Evolutionary conservation across 139 green algal genomes (phyloP), one percentile per base, ranked within the genome.

Genomic region (Closterium sp.): DNA sequence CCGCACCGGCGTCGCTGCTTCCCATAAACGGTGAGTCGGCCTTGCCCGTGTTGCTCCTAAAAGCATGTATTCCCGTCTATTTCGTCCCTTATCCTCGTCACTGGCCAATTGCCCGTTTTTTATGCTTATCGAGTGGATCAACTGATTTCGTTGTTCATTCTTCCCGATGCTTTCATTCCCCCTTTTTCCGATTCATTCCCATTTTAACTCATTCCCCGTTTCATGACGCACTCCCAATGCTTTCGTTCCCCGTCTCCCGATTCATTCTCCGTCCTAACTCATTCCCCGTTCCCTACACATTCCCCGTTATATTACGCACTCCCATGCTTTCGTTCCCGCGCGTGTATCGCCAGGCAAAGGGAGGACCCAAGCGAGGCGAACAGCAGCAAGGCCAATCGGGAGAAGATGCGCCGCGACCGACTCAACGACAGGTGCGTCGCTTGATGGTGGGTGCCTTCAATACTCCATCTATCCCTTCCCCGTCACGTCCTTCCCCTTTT

Each of bases 391-490:
- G 96, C 96, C 17, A 95, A 88, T 88, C 93, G 96, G 2, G 96
- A 97, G 92, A 97, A 97, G 94, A 93, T 93, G 9, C 94, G 96
- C 5, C 91, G 96, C 11, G 96, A 97, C 50, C 97, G 96, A 88
- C 95, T 97, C 17, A 97, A 97, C 86, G 96, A 97, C 94, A 91
- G 85, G 85, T 88, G 29, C 13, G 22, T 31, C n/a, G 11, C 24
- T 88, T 32, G 29, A 1, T 79, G 62, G 50, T 73, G 17, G 50
- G 50, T 73, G 50, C 50, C 38, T 9, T 73, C 9, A 73, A 73
- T 21, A 5, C 50, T 73, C 85, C 85, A 31, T 31, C 19, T 6
- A 11, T 24, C 85, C 19, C 85, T 88, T 31, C 1, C 9, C 50
- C 50, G 50, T 73, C 45, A 17, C 10, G 6, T 4, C 9, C 17